Evolutionary conservation across 805 yeast species (phyloP).

Genomic region (Nakazawaea siamensis): DNA sequence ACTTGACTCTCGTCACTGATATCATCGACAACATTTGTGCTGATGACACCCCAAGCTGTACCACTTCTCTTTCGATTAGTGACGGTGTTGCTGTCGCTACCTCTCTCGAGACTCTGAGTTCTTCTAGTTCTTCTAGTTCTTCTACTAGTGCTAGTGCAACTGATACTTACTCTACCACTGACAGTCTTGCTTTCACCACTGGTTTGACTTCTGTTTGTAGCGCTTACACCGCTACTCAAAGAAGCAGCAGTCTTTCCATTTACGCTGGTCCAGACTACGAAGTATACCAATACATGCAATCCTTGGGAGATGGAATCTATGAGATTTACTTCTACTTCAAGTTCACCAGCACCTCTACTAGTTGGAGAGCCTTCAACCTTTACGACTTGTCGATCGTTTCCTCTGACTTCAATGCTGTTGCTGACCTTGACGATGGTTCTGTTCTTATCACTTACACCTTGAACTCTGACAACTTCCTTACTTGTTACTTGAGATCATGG

Average conservation of each 20-base stretch:
- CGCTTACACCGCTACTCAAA: conserved; percentile 1
- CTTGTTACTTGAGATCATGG: conserved; percentile 6
- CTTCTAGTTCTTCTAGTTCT: no score
- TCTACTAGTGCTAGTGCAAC: no score
- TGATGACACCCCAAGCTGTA: no score
- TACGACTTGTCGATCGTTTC: conserved; percentile 1
- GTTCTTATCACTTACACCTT: conserved; percentile 3
- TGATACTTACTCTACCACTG: conserved; percentile 1
- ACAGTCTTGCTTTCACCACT: neutral
- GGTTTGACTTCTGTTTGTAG: conserved; percentile 1
- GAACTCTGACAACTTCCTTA: neutral
- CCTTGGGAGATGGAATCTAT: neutral
- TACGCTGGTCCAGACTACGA: conserved; percentile 3
- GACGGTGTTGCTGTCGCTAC: neutral
- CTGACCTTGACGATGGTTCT: neutral
- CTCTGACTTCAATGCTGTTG: neutral
- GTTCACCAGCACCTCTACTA: neutral
- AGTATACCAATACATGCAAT: conserved; percentile 1
- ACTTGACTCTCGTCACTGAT: neutral
- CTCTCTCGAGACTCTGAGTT: neutral
- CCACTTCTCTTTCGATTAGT: no score
- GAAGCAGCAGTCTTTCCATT: neutral
- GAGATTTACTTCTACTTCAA: conserved; percentile 4
- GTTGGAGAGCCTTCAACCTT: neutral
- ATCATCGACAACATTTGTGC: no score